Base-by-base conservation (phyloP, 495 filamentous ascomycete genomes). In the Annulohypoxylon bovei region DNA sequence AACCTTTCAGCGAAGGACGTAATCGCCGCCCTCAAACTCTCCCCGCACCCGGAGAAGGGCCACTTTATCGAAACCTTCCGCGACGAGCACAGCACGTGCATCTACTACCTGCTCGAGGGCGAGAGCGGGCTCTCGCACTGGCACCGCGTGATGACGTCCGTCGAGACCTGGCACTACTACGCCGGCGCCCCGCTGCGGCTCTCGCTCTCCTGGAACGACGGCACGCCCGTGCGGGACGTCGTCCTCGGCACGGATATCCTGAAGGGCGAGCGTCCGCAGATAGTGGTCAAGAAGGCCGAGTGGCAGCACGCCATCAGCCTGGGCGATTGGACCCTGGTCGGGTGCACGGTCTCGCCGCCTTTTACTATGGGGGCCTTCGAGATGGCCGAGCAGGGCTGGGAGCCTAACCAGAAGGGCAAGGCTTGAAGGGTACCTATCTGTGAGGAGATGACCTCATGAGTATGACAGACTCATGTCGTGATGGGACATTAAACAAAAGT, bases 81-180 rank as follows among this genome's bases (percentile, higher is more conserved):
- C 8, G 82, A 84, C 70, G 58, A 68, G 1, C 65, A 71, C 67
- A 83, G 81, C 75, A 85, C 83, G 0, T 78, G 74, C 42, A 84
- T 83, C 55, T 85, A 84, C 70, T 85, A 83, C 67, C 81, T 84
- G 12, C 82, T 85, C 14, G 77, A 83, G 47, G 80, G 81, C 23
- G 28, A 66, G n/a, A 73, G 63, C 23, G 80, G 80, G 14, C 22
- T 73, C n/a, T 85, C 83, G 23, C 67, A 73, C 61, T 85, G 82
- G 83, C 83, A 85, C 70, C 78, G 79, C 60, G 77, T 85, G n/a
- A 42, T 49, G 40, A 80, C 83, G 57, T 77, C 80, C 18, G 77
- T 74, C 46, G 82, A 85, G 65, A 62, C 81, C 16, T 85, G 81
- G 82, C 83, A 85, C 72, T 78, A 81, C 71, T 84, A 84, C 47